Conservation (phyloP, 2,329 filamentous ascomycete species). For the Aspergillus candidus region DNA sequence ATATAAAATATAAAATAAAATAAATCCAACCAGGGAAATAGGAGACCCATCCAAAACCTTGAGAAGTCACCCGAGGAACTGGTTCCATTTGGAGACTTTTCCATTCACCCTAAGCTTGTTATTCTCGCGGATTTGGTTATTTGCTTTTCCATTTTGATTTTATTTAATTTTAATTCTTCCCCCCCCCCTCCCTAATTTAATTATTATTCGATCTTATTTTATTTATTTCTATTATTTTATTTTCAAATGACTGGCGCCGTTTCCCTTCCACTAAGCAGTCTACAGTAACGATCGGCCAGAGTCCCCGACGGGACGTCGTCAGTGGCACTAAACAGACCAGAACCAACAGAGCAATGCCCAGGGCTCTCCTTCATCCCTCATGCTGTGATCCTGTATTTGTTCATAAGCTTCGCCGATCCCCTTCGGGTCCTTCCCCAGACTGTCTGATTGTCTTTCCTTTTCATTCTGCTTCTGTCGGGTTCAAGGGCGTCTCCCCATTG, state of each 20-base stretch:
- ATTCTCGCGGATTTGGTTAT: neutral
- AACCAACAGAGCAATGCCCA: conserved; percentile 21
- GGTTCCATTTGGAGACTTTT: conserved; percentile 25
- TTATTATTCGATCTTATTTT: conserved; percentile 2
- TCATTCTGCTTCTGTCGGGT: conserved; percentile 13
- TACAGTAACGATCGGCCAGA: conserved; percentile 35
- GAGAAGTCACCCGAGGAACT: conserved; percentile 29
- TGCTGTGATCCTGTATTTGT: conserved; percentile 30
- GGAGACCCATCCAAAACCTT: conserved; percentile 15
- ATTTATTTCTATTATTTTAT: conserved; percentile 8
- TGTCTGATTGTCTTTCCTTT: conserved; percentile 15
- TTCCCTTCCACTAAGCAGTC: conserved; percentile 22
- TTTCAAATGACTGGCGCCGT: conserved; percentile 20
- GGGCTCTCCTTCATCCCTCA: conserved; percentile 26
- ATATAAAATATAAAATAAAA: conserved; percentile 8
- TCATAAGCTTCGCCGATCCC: conserved; percentile 43
- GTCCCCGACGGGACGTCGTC: conserved; percentile 36
- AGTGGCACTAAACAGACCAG: conserved; percentile 30
- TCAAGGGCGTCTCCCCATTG: conserved; percentile 8
- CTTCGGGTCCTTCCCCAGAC: conserved; percentile 34
- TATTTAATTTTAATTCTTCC: conserved; percentile 3
- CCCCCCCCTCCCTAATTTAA: conserved; percentile 1
- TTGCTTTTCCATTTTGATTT: neutral
- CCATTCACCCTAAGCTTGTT: conserved; percentile 9
- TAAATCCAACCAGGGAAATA: conserved; percentile 11